Evolutionary conservation across 1,139 yeast species (phyloP).

Genomic region (Hyphopichia fennica): DNA sequence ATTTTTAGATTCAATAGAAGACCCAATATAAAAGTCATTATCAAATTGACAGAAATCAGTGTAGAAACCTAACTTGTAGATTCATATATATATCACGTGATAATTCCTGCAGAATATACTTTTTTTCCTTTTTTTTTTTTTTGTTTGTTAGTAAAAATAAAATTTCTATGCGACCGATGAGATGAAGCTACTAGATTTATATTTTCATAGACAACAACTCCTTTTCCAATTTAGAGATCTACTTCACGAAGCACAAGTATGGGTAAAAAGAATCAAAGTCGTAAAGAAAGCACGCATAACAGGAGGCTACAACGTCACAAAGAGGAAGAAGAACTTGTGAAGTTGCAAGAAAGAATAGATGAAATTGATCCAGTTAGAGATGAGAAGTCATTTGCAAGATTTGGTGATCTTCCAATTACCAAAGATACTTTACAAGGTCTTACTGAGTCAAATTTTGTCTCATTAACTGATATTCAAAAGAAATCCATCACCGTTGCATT

Average conservation of each 20-base stretch:
- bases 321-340: constrained; percentile 47
- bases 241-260: constrained; percentile 12
- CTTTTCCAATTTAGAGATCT: too few species aligned
- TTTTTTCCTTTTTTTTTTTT: not conserved
- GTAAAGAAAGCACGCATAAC: constrained; percentile 17
- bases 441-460: constrained; percentile 66
- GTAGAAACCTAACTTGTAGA: constrained; percentile 3
- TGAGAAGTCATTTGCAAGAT: constrained; percentile 35
- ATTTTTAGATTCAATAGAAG: constrained; percentile 22
- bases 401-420: constrained; percentile 76
- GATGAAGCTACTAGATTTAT: not conserved
- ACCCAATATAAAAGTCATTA: too few species aligned
- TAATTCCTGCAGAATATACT: not conserved
- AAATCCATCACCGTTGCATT: constrained; percentile 76
- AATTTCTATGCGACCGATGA: not conserved
- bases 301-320: constrained; percentile 25
- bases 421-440: constrained; percentile 68
- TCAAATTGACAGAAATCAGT: not conserved
- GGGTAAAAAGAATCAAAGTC: constrained; percentile 24
- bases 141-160: not conserved
- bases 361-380: constrained; percentile 48
- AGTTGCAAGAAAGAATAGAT: constrained; percentile 47
- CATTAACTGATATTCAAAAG: constrained; percentile 83
- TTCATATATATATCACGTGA: too few species aligned
- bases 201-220: not conserved